Evolutionary conservation across 202 grass and related monocot genomes (phyloP), one percentile per base, ranked within the genome.

Genomic region (Miscanthus sacchariflorus): DNA sequence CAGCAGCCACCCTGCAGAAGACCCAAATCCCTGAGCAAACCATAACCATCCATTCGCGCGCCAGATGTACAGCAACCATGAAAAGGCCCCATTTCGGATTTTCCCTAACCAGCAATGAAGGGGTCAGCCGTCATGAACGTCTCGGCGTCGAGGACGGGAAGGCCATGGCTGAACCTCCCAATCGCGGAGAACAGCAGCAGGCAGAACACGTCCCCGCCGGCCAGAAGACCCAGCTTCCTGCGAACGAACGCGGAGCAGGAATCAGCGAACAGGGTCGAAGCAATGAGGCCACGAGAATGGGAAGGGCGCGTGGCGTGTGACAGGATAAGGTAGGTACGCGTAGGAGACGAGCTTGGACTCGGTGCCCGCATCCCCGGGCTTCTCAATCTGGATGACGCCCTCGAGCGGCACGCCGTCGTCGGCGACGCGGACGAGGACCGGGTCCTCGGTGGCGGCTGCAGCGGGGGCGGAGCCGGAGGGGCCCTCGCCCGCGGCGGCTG

Each of bases 361-460:
- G 13, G 75, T 52, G 52, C 61, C 58, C 42, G 36, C 56, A 7
- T 18, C 84, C 21, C 78, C 89, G n/a, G 93, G 86, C 88, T 88
- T 95, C 63, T 97, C 94, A 45, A 99, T 76, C 93, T 93, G 89
- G 83, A 97, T 99, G 78, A 99, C 97, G 77, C 94, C 94, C 84
- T 99, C 97, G 9, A 99, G 85, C 38, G 92, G 94, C 61, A 99
- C 97, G 56, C 88, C 90, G 15, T 92, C 88, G 78, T 96, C 93
- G 7, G 73, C 84, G 61, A 96, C 81, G 86, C 89, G 92, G 75
- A 96, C 88, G 75, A 89, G 86, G 79, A 90, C 87, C 33, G 83
- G 87, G 48, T 93, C 88, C 83, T 91, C 82, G 19, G 65, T 12
- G 43, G 84, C 18, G 70, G 78, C 40, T 24, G 21, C 59, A 0